Base-by-base conservation (phyloP, 2,329 filamentous ascomycete species). In the Niveomyces coronatus region DNA sequence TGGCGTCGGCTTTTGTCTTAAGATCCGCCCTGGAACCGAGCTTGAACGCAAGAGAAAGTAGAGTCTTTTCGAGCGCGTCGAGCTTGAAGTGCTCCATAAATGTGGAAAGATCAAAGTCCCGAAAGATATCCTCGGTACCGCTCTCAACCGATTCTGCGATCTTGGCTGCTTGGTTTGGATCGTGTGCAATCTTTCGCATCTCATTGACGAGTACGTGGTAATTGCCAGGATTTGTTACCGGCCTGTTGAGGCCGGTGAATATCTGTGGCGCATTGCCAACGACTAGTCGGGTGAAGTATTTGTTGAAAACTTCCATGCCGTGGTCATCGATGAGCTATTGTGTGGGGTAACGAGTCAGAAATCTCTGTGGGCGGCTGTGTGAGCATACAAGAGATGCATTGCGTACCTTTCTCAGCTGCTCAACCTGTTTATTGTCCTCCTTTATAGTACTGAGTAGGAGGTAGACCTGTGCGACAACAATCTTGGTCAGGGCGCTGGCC, bases 271-370 rank as follows among this genome's bases (percentile, higher is more conserved):
- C 86, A 77, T 95, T 95, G 64, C 82, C 81, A 62, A 82, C 83
- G 56, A 98, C 77, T 58, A 96, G 72, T 63, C 89, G 85, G 62
- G 86, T 81, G 64, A 98, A 94, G 63, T 91, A 95, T 69, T 88
- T 93, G 44, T 85, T 80, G 61, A 88, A 95, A 57, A 95, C 87
- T 72, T 98, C 93, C 89, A 98, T 98, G 57, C 88, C 88, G 87
- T 94, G 82, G 54, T 89, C 88, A 76, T 94, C 82, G 67, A 96
- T 82, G 60, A 96, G 79, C 85, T 94, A 47, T 32, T n/a, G 17
- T 8, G 4, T 10, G 10, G 19, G 18, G 16, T 22, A 14, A n/a
- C 11, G 11, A 8, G 31, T 40, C 31, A 40, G 37, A 30, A 4
- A 15, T 18, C 17, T n/a, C 7, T 24, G 22, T 24, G 22, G 7